These are phyloP conservation scores for Coemansia asiatica DNA, from an alignment of 192 early-diverging fungal genomes.

Conservation along the genomic window DNA sequence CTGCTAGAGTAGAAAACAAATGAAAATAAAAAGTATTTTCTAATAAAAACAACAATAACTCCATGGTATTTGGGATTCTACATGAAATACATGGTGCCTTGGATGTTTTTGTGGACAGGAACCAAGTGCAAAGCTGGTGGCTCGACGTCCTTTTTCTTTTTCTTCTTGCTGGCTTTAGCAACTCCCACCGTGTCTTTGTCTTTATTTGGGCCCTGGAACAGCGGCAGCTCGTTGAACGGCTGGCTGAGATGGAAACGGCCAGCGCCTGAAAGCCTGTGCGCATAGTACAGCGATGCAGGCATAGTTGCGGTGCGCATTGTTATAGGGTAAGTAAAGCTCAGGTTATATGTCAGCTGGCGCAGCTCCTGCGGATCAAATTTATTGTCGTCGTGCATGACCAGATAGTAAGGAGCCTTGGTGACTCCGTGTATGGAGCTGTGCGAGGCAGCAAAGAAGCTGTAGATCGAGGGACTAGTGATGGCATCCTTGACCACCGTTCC, in stretches of 20 bases:
- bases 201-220: background rate
- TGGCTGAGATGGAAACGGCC: constrained; percentile 30
- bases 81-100: constrained; percentile 43
- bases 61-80: background rate
- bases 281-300: constrained; percentile 46
- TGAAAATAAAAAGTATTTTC: background rate
- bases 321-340: constrained; percentile 40
- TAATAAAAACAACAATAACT: background rate
- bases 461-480: constrained; percentile 6
- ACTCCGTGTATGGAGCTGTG: constrained; percentile 30
- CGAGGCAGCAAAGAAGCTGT: constrained; percentile 29
- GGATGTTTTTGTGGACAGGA: constrained; percentile 23
- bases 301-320: constrained; percentile 20
- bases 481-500: constrained; percentile 23
- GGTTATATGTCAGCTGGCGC: constrained; percentile 17
- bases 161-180: background rate
- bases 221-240: constrained; percentile 10
- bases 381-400: constrained; percentile 41
- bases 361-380: constrained; percentile 7
- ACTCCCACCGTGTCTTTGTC: background rate
- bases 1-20: background rate
- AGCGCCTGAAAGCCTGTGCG: constrained; percentile 32
- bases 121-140: constrained; percentile 16
- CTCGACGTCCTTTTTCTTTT: background rate
- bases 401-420: constrained; percentile 22